Evolutionary conservation across 2,329 filamentous ascomycete genomes (phyloP).

Genomic region (Hirsutella minnesotensis): DNA sequence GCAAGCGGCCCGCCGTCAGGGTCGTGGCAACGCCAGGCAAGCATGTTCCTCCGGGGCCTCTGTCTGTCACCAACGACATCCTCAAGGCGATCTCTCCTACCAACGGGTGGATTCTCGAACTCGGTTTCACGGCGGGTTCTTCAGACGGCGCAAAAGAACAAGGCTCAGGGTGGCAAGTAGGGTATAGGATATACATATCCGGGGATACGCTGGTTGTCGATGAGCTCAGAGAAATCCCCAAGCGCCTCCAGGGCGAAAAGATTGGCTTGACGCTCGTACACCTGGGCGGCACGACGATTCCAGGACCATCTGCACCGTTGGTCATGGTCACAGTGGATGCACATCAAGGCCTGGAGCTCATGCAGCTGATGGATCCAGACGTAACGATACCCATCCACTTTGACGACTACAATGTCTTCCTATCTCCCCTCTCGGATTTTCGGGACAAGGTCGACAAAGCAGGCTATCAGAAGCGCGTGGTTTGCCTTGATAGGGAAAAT

Average conservation of each 20-base stretch:
- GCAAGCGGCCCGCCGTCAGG: neutral
- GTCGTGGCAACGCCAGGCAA: neutral
- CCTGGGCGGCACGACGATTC: slow-evolving; percentile 54
- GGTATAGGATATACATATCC: neutral
- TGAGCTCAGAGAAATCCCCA: slow-evolving; percentile 47
- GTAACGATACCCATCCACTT: slow-evolving; percentile 53
- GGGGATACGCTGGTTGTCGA: neutral
- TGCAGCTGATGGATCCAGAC: slow-evolving; percentile 46
- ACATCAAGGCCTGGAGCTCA: slow-evolving; percentile 46
- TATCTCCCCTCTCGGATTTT: slow-evolving; percentile 37
- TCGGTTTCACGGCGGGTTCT: neutral
- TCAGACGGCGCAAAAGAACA: too few relatives aligned
- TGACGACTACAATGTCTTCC: slow-evolving; percentile 42
- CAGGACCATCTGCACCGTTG: slow-evolving; percentile 42
- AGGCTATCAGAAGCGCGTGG: slow-evolving; percentile 38
- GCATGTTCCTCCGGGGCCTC: neutral
- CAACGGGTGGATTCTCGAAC: neutral
- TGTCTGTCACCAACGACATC: neutral
- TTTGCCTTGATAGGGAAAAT: slow-evolving; percentile 40
- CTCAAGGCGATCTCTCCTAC: neutral
- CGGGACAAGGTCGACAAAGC: slow-evolving; percentile 38
- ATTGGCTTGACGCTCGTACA: slow-evolving; percentile 59
- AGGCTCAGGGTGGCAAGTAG: neutral
- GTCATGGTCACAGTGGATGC: slow-evolving; percentile 62
- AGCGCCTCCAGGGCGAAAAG: slow-evolving; percentile 37